Base-by-base conservation (phyloP, 2,329 filamentous ascomycete species). In the Teratosphaeria gauchensis region DNA sequence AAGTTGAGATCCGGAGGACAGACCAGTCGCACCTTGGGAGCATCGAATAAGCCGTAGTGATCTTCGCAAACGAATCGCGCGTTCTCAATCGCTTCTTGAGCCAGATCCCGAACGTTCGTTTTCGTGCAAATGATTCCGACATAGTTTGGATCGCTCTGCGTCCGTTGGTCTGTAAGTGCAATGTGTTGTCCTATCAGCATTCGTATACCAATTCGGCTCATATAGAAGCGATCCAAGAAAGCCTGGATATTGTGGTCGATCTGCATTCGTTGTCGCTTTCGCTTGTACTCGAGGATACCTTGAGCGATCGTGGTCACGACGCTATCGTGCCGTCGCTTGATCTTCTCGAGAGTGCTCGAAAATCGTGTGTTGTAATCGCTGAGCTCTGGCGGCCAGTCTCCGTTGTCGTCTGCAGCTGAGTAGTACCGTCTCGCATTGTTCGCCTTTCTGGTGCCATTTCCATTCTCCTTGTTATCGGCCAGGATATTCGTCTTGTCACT, bases 161-260 rank as follows among this genome's bases (percentile, higher is more conserved):
- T 87, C 68, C 87, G 89, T 76, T 97, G 92, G 73, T 97, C 92
- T 5, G 92, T 96, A 60, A 99, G 81, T 60, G 94, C 94, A 69
- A 99, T 96, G 78, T 99, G 94, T 74, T 99, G 94, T 56, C 94
- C 94, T 68, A 99, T 96, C 55, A 99, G 85, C 94, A 99, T 99
- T 68, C 94, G 89, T 67, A 99, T 99, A 65, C 94, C 94, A 70
- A 99, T 99, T 63, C 94, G 90, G 52, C 92, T 96, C 94, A 99
- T 99, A 81, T 99, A 99, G 77, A 99, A 99, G 60, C 94, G 89
- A 77, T 99, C 94, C 65, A 99, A 84, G 79, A 99, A 99, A 58
- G 90, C 87, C 74, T 99, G 94, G 60, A 99, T 96, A 67, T 92
- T 95, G 73, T 92, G 87, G 76, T 97, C 94, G 70, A 99, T 99